Conservation (phyloP, 2,329 filamentous ascomycete species). For the Fusarium pseudocircinatum region DNA sequence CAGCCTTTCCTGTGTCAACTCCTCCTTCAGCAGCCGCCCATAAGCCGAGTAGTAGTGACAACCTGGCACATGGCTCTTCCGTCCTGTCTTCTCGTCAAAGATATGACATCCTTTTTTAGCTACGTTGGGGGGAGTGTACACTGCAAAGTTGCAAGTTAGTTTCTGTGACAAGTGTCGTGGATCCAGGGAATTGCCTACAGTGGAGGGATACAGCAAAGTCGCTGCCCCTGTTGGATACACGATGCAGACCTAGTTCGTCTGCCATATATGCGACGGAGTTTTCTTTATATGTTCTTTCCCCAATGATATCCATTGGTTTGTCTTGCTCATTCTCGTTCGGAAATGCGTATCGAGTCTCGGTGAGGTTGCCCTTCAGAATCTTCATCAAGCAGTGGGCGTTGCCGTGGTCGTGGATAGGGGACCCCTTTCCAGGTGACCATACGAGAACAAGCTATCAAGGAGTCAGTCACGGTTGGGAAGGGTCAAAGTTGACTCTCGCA, state of each 20-base stretch:
- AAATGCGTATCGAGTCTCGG: conserved; percentile 83
- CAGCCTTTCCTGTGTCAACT: conserved; percentile 10
- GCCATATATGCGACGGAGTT: conserved; percentile 91
- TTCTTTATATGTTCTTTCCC: conserved; percentile 72
- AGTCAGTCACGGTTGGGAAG: conserved; percentile 26
- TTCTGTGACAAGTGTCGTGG: conserved; percentile 45
- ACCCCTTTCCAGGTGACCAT: conserved; percentile 86
- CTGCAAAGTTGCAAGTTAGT: conserved; percentile 51
- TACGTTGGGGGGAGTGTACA: conserved; percentile 91
- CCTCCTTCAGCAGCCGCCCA: conserved; percentile 58
- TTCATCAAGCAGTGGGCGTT: conserved; percentile 95
- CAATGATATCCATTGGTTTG: conserved; percentile 70
- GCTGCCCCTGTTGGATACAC: conserved; percentile 78
- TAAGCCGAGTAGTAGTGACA: conserved; percentile 76
- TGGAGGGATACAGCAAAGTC: conserved; percentile 88
- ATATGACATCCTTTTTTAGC: conserved; percentile 83
- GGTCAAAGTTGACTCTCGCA: conserved; percentile 10
- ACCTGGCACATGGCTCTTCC: conserved; percentile 75
- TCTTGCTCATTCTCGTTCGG: conserved; percentile 62
- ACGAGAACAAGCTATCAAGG: conserved; percentile 78
- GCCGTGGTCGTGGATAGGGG: conserved; percentile 87
- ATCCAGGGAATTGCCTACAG: conserved; percentile 54
- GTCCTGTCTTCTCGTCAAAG: conserved; percentile 81
- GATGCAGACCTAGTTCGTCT: conserved; percentile 87
- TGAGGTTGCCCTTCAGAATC: conserved; percentile 80